Conservation (phyloP, 495 filamentous ascomycete species). For the Neurospora sp. region DNA sequence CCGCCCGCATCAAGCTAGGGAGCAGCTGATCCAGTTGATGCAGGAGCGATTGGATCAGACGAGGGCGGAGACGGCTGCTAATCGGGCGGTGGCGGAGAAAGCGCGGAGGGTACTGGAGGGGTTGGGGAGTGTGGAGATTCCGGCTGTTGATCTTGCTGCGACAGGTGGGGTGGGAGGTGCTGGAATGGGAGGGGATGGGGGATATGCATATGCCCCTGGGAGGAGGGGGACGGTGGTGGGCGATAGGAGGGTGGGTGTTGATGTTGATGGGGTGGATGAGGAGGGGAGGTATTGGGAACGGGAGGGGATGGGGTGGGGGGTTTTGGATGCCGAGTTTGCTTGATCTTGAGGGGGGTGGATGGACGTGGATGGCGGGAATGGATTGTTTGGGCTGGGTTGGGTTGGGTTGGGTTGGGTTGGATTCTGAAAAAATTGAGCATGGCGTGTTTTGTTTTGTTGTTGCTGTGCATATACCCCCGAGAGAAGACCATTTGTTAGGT, state of each 20-base stretch:
- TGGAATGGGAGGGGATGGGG: neutral
- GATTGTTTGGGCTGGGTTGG: neutral
- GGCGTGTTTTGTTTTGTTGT: neutral
- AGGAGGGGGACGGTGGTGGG: neutral
- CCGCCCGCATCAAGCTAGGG: conserved; percentile 87
- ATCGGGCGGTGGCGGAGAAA: conserved; percentile 60
- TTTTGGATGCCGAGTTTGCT: conserved; percentile 11
- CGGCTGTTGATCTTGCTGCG: neutral
- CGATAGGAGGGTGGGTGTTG: neutral
- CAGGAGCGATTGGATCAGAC: conserved; percentile 71
- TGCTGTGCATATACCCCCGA: neutral
- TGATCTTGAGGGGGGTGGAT: neutral
- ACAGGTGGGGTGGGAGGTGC: conserved; percentile 5
- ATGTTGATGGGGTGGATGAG: conserved; percentile 3
- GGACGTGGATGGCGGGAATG: neutral
- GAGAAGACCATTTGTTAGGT: neutral
- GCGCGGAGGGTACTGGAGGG: conserved; percentile 59
- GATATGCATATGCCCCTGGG: neutral
- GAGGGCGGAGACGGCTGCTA: conserved; percentile 67
- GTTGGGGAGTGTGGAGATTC: conserved; percentile 39
- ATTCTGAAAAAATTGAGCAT: neutral
- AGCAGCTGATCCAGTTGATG: conserved; percentile 85
- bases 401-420: neutral
- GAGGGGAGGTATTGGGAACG: conserved; percentile 5
- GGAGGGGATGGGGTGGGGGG: conserved; percentile 9